A percentile compares a stretch with the other conserved stretches of the same genome.
Evolutionary conservation across 2,329 filamentous ascomycete genomes (phyloP).

Genomic region (Emmonsiellopsis sp.): DNA sequence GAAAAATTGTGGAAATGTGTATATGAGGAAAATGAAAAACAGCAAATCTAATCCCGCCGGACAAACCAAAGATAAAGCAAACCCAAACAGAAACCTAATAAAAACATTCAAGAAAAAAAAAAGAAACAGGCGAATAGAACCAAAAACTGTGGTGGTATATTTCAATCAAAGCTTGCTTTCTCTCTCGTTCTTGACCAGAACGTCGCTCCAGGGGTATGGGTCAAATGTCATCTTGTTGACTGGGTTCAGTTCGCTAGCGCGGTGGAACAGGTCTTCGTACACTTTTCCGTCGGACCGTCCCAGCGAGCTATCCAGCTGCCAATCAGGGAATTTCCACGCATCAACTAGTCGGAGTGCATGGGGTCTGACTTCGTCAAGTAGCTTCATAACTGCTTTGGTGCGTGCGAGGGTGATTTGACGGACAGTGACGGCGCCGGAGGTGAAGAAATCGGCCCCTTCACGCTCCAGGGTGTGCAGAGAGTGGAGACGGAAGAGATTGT

Average conservation of each 20-base stretch:
- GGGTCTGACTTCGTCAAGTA: conserved; percentile 62
- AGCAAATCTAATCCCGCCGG: not conserved
- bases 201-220: conserved; percentile 56
- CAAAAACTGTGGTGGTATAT: conserved; percentile 1
- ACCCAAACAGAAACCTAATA: conserved; percentile 1
- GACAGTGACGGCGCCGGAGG: conserved; percentile 57
- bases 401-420: conserved; percentile 62
- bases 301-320: conserved; percentile 63
- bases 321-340: conserved; percentile 67
- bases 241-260: conserved; percentile 63
- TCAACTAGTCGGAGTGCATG: conserved; percentile 65
- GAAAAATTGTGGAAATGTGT: not conserved
- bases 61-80: not conserved
- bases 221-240: conserved; percentile 63
- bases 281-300: conserved; percentile 65
- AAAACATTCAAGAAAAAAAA: conserved; percentile 7
- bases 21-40: not conserved
- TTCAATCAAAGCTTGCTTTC: conserved; percentile 28
- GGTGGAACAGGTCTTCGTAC: conserved; percentile 66
- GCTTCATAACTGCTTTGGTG: conserved; percentile 57
- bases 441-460: conserved; percentile 64
- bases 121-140: too few species aligned
- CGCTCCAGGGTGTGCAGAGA: conserved; percentile 58
- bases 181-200: conserved; percentile 49
- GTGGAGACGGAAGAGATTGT: conserved; percentile 58